These are phyloP conservation scores for Leishmania braziliensis DNA, from an alignment of 208 protist species.

Conservation along the genomic window DNA sequence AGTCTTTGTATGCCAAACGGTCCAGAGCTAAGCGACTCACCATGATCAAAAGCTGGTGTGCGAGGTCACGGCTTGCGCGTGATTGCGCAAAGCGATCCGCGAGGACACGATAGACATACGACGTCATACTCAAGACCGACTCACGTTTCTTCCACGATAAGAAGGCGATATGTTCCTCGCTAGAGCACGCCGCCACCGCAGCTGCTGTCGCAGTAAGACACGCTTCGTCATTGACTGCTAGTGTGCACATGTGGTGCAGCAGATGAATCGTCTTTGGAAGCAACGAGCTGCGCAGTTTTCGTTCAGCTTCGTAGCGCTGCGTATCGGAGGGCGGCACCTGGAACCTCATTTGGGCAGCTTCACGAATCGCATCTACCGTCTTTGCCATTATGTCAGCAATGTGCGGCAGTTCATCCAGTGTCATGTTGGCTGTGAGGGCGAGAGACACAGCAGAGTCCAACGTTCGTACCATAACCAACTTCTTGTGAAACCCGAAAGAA, in stretches of 20 bases:
- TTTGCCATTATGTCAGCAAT: neutral
- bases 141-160: neutral
- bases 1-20: neutral
- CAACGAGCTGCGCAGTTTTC: neutral
- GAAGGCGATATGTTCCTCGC: slow-evolving; percentile 3
- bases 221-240: neutral
- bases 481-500: neutral
- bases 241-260: slow-evolving; percentile 7
- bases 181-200: slow-evolving; percentile 3
- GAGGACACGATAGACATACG: slow-evolving; percentile 29
- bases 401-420: slow-evolving; percentile 1
- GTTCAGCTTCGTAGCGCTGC: slow-evolving; percentile 5
- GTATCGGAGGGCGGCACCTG: neutral
- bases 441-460: neutral
- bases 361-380: neutral
- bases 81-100: slow-evolving; percentile 23
- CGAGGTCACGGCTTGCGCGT: slow-evolving; percentile 23
- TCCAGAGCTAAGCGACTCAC: slow-evolving; percentile 14
- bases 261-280: neutral
- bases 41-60: slow-evolving; percentile 34
- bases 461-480: neutral
- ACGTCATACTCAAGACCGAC: neutral
- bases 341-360: neutral
- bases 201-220: neutral
- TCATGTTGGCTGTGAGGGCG: slow-evolving; percentile 4